Evolutionary conservation across 2,329 filamentous ascomycete genomes (phyloP), one percentile per base, ranked within the genome.

Genomic region (Colletotrichum aenigma): DNA sequence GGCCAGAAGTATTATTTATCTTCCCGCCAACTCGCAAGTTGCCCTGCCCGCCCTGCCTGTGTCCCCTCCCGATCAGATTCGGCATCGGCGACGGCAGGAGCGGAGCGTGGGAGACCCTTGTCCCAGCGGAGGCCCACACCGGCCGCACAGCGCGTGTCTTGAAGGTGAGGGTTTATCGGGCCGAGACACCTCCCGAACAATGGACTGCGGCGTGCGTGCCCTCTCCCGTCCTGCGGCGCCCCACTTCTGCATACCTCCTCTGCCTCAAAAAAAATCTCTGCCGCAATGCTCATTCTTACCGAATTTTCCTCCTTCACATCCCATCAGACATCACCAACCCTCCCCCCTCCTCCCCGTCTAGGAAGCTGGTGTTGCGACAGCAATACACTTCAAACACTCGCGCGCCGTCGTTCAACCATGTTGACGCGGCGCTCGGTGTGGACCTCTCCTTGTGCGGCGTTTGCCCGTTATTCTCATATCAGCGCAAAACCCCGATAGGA

Each of bases 161-260:
- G 43, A 12, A 32, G 58, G 26, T 30, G 16, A n/a, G 48, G 16
- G 18, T 38, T 43, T 26, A 8, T 75, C 73, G 73, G 73, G 73
- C 73, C 73, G 73, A 72, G 68, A 58, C 24, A 75, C 30, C 38
- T 65, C 36, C 73, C 73, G 73, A 75, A 65, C 26, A 56, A 24
- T 34, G n/a, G 56, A 4, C 26, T 28, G 26, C 26, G 16, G 28
- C 16, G 55, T 1, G 24, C 24, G 15, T 24, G 61, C 30, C 28
- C 43, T 75, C 36, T 48, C 15, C n/a, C 43, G 43, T 13, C n/a
- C n/a, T 52, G n/a, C 18, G 43, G 34, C 60, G 52, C 55, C 61
- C 48, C 71, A 21, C 43, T 32, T 21, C 15, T 30, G 16, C 62
- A 32, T 21, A 24, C 36, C 36, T 38, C 36, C 34, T 34, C 26